These are phyloP conservation scores for Mortierella antarctica DNA, from an alignment of 192 early-diverging fungal species.

Conservation along the genomic window DNA sequence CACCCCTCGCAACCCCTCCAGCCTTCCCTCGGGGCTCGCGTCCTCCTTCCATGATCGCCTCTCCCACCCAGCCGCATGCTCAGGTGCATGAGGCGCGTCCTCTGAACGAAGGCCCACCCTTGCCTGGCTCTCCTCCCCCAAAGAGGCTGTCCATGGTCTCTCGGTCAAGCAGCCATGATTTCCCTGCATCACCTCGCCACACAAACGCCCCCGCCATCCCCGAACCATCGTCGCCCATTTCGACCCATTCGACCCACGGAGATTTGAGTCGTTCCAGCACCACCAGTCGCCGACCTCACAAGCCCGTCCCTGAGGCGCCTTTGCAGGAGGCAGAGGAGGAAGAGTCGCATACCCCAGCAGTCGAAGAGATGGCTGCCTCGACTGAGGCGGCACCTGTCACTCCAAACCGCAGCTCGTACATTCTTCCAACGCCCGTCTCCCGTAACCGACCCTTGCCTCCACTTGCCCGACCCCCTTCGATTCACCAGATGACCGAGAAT, in stretches of 20 bases:
- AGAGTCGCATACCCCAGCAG: background rate
- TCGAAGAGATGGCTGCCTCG: background rate
- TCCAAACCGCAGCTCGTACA: conserved; percentile 31
- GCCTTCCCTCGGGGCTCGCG: conserved; percentile 32
- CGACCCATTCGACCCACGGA: background rate
- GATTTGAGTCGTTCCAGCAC: conserved; percentile 31
- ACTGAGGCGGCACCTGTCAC: background rate
- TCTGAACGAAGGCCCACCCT: conserved; percentile 28
- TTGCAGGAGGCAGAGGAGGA: conserved; percentile 18
- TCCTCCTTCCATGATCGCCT: conserved; percentile 45
- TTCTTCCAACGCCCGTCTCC: conserved; percentile 37
- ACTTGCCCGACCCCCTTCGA: conserved; percentile 51
- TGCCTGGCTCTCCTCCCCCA: conserved; percentile 33
- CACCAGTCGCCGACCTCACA: conserved; percentile 29
- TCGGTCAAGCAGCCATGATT: conserved; percentile 28
- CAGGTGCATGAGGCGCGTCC: conserved; percentile 9
- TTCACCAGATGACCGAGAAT: conserved; percentile 37
- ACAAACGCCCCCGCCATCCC: conserved; percentile 4
- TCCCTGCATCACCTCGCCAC: conserved; percentile 23
- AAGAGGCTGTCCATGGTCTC: conserved; percentile 33
- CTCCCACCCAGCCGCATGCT: conserved; percentile 12
- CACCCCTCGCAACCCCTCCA: conserved; percentile 32
- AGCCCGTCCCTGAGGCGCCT: conserved; percentile 40
- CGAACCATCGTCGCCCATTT: conserved; percentile 19
- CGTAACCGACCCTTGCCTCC: conserved; percentile 40